Conservation (phyloP, 2,329 filamentous ascomycete genomes). For the Bipolaris bicolor region DNA sequence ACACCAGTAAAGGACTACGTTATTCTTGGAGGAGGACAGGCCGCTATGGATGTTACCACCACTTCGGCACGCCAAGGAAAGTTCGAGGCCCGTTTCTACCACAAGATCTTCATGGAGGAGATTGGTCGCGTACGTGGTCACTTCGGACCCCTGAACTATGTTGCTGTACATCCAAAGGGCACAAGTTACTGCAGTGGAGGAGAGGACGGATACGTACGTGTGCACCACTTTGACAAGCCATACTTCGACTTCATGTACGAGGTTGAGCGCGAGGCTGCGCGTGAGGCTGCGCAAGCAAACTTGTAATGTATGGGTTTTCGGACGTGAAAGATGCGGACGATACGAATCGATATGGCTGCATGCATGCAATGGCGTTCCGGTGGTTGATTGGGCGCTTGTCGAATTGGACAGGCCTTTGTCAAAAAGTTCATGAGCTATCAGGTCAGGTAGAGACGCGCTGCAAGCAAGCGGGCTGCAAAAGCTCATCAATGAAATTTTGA, state of each 20-base stretch:
- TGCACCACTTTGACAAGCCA: conserved; percentile 97
- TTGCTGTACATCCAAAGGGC: conserved; percentile 89
- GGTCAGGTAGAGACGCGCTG: conserved; percentile 7
- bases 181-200: conserved; percentile 93
- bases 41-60: conserved; percentile 97
- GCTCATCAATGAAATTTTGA: conserved; percentile 16
- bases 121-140: conserved; percentile 96
- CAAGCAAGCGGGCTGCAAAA: conserved; percentile 9
- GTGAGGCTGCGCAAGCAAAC: conserved; percentile 63
- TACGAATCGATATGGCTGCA: conserved; percentile 29
- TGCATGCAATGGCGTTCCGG: conserved; percentile 50
- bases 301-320: conserved; percentile 34
- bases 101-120: conserved; percentile 99
- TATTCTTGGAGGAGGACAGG: conserved; percentile 96
- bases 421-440: conserved; percentile 20
- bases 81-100: conserved; percentile 99
- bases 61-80: conserved; percentile 95
- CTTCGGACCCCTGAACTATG: conserved; percentile 96
- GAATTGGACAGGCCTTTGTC: conserved; percentile 17
- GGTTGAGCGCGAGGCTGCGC: conserved; percentile 79
- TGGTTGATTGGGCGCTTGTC: conserved; percentile 25
- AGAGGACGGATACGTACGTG: conserved; percentile 97
- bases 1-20: conserved; percentile 97
- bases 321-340: conserved; percentile 26
- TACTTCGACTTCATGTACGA: conserved; percentile 99